Base-by-base conservation (phyloP, 1,139 yeast species). In the Sugiyamaella grinbergsii region DNA sequence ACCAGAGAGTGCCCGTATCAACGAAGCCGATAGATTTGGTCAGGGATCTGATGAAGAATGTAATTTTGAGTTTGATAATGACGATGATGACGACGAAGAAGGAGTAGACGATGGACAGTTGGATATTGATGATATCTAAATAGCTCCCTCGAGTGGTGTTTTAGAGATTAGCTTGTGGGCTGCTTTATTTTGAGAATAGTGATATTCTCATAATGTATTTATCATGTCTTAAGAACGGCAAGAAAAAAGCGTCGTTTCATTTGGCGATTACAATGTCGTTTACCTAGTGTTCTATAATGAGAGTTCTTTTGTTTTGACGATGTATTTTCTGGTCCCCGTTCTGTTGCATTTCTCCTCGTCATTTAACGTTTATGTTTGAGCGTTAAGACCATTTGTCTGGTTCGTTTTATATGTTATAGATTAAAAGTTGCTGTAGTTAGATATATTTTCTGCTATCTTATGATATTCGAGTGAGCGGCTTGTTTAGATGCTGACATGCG, bases 1-100 rank as follows among this genome's bases (percentile, higher is more conserved):
- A 66, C 98, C 98, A 54, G 76, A 93, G 72, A 80, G 83, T 62
- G 98, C 98, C 58, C 88, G 90, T 77, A 94, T 94, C 72, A 91
- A 93, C 74, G 98, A 94, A 77, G 89, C 96, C 59, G 98, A 93
- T 71, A 90, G 96, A 58, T 91, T 90, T 68, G 97, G 96, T 67
- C 94, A 85, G 68, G 98, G 90, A 62, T 95, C 91, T 50, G 98
- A 91, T 58, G 98, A 91, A 62, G 98, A 93, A 65, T 95, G 91
- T 71, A 93, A 93, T 81, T 91, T 94, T 73, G 98, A 94, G 75
- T 94, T 94, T 73, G 98, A 97, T 71, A 93, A 87, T 67, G 97
- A 90, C 59, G 94, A 89, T 56, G 89, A 81, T 54, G 85, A 78
- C 50, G 91, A 81, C 13, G 89, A 82, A 6, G 91, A 80, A 38